These are phyloP conservation scores for Bretschneidera sinensis DNA, from an alignment of 345 rosid species.

Conservation along the genomic window DNA sequence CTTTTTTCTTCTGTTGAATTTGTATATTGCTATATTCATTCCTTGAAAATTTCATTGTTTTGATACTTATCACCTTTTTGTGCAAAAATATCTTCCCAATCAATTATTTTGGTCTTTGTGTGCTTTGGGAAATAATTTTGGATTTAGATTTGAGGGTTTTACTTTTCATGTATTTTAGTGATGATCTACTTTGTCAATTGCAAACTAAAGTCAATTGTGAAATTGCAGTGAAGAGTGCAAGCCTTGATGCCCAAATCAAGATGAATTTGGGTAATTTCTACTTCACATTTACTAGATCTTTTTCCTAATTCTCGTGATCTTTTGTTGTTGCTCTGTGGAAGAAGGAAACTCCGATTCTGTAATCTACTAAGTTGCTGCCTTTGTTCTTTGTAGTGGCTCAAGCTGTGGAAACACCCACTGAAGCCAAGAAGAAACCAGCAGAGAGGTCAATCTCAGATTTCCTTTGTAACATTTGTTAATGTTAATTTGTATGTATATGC, in stretches of 20 bases:
- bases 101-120: no score
- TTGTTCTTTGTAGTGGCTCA: conserved; percentile 48
- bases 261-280: conserved; percentile 54
- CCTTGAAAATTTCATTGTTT: no score
- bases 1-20: no score
- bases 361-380: neutral
- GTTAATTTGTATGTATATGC: no score
- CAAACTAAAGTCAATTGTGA: neutral
- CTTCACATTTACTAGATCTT: neutral
- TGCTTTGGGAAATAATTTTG: neutral
- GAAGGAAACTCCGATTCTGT: neutral
- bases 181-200: neutral
- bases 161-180: no score
- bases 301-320: neutral
- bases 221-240: conserved; percentile 73
- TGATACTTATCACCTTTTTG: no score
- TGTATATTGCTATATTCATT: no score
- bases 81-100: no score
- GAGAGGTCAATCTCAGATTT: conserved; percentile 44
- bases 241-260: conserved; percentile 85
- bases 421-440: conserved; percentile 52
- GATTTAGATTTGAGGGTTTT: neutral
- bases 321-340: neutral
- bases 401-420: conserved; percentile 61
- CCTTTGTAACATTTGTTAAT: no score